These are phyloP conservation scores for Trichoderma sp. DNA, from an alignment of 2,329 filamentous ascomycete genomes.

Conservation along the genomic window DNA sequence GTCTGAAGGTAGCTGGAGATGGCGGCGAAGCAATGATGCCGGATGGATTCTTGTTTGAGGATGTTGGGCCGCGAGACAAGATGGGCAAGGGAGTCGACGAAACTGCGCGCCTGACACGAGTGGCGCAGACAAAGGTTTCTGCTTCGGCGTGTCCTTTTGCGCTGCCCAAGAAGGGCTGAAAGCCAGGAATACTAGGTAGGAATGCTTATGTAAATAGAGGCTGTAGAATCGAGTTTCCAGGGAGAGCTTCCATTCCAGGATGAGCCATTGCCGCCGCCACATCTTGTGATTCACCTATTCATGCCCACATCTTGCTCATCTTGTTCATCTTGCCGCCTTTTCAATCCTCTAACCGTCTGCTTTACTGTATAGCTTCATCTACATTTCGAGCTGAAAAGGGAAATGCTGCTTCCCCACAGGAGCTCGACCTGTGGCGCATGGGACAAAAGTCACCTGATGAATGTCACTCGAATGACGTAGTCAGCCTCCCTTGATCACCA, in stretches of 20 bases:
- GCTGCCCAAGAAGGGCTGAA: not conserved
- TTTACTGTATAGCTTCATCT: not conserved
- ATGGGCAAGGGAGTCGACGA: constrained; percentile 52
- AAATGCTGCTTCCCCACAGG: not conserved
- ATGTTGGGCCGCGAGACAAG: constrained; percentile 59
- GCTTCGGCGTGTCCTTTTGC: constrained; percentile 44
- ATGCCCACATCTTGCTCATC: not conserved
- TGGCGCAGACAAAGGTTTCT: constrained; percentile 34
- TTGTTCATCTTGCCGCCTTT: not conserved
- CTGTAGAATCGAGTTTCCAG: not conserved
- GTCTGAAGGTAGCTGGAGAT: constrained; percentile 46
- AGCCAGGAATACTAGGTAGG: not conserved
- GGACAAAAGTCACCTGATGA: constrained; percentile 2
- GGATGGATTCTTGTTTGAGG: constrained; percentile 52
- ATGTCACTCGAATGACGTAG: constrained; percentile 17
- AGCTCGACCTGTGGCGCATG: not conserved
- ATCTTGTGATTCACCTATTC: not conserved
- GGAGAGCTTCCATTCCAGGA: not conserved
- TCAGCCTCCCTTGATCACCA: not conserved
- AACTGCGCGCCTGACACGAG: constrained; percentile 25
- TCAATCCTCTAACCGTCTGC: not conserved
- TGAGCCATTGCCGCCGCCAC: not conserved
- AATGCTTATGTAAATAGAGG: not conserved
- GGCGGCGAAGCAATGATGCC: constrained; percentile 39
- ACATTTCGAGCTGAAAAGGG: not conserved